phyloP scores from a whole-genome alignment of 306 rosid species.

The Fragaria nilgerrensis region DNA sequence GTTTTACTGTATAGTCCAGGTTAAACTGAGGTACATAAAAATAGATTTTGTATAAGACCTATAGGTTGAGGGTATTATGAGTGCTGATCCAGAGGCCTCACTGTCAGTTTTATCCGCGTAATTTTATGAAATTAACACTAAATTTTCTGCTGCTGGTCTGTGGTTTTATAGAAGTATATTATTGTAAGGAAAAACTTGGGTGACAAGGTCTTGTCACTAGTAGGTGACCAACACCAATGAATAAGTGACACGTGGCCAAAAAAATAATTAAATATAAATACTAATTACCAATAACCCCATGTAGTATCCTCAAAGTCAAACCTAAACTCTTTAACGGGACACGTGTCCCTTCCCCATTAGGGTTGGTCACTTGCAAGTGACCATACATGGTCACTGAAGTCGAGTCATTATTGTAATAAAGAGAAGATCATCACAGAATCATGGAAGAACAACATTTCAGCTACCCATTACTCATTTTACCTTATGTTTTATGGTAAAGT shows the following conservation, averaged over 20 bases:
- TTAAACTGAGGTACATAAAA: background rate
- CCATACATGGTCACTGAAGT: no score
- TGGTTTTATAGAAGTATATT: background rate
- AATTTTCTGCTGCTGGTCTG: background rate
- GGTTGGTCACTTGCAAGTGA: no score
- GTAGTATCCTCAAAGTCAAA: no score
- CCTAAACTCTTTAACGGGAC: no score
- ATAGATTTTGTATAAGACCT: background rate
- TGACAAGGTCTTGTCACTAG: no score
- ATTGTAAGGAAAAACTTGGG: no score
- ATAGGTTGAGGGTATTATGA: background rate
- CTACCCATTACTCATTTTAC: background rate
- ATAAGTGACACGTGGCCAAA: no score
- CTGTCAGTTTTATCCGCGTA: background rate
- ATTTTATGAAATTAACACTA: background rate
- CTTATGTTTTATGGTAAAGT: background rate
- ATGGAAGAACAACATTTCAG: background rate
- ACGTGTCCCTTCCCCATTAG: no score
- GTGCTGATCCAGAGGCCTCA: background rate
- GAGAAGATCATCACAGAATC: background rate
- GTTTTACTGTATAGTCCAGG: background rate
- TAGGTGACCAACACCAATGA: no score
- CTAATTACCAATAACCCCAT: no score
- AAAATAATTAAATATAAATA: no score
- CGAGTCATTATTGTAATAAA: background rate